Base-by-base conservation (phyloP, 805 yeast genomes). In the Hanseniaspora vineae region DNA sequence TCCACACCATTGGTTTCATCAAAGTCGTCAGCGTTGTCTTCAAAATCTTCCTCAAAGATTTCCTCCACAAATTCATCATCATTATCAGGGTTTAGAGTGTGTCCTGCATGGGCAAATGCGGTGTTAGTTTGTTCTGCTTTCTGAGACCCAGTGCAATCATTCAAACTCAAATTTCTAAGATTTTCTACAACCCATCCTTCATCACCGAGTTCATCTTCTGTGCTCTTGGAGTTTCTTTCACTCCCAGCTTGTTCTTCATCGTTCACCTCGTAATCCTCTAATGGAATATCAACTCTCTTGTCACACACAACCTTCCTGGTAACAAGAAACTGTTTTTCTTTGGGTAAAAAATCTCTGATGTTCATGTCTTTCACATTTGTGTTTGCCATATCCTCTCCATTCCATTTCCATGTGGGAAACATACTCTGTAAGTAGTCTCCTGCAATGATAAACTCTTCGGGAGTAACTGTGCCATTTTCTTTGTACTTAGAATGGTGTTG, bases 341-440 rank as follows among this genome's bases (percentile, higher is more conserved):
- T 67, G 1, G 98, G 98, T 50, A 92, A 66, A 55, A 87, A 92
- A 52, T 78, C 82, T 44, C 62, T 57, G 33, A 51, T 46, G 32
- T 54, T 54, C 17, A 48, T 12, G 6, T 59, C 45, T 39, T 50
- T 51, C 52, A 80, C 76, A 44, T 61, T 67, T 54, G 71, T 74
- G 9, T 73, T 67, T 13, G 69, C 64, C 29, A 23, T 23, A 14
- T 82, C 75, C 1, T 82, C 79, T 2, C 77, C 68, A 2, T 77
- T 68, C 98, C 98, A 92, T 52, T 80, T 78, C 98, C 98, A 92
- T 0, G 97, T 92, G 2, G 98, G 97, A 62, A 92, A 92, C 70
- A 83, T 85, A 64, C 79, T 81, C 32, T 81, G 89, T 49, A 92
- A 68, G 64, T 87, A 92, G 62, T 92, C 97, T 19, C 98, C 98